Percentiles rank a stretch among this genome's conserved stretches.
These are phyloP conservation scores for Kodamaea kaohsiungensis DNA, from an alignment of 805 yeast genomes.

Conservation along the genomic window DNA sequence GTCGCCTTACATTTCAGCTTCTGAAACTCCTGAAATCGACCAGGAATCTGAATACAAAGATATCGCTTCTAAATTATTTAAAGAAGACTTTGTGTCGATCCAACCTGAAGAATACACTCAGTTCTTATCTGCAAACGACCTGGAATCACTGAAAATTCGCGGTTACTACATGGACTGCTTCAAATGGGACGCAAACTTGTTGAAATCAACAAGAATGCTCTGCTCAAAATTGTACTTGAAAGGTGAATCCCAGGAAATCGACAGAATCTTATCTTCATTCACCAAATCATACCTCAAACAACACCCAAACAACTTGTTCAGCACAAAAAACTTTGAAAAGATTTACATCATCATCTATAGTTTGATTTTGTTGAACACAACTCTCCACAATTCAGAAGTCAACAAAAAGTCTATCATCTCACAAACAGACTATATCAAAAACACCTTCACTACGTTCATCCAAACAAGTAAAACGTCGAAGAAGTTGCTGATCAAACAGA, in stretches of 20 bases:
- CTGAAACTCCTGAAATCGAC: conserved; percentile 2
- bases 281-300: conserved; percentile 60
- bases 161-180: conserved; percentile 48
- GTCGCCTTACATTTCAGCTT: conserved; percentile 5
- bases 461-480: conserved; percentile 34
- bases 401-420: conserved; percentile 39
- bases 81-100: conserved; percentile 44
- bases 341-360: conserved; percentile 73
- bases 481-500: conserved; percentile 36
- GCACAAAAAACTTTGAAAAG: conserved; percentile 51
- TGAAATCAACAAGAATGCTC: conserved; percentile 56
- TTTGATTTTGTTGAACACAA: conserved; percentile 72
- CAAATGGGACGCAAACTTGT: conserved; percentile 50
- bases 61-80: conserved; percentile 37
- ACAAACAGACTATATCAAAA: conserved; percentile 42
- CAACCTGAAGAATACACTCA: conserved; percentile 47
- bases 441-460: conserved; percentile 43
- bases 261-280: conserved; percentile 67
- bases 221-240: conserved; percentile 70
- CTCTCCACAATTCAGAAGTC: conserved; percentile 58
- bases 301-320: conserved; percentile 50
- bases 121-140: conserved; percentile 38
- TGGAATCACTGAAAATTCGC: conserved; percentile 42
- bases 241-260: conserved; percentile 84
- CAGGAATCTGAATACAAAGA: conserved; percentile 25